These are phyloP conservation scores for Picea glauca DNA, from an alignment of 75 land plant genomes.

Conservation along the genomic window DNA sequence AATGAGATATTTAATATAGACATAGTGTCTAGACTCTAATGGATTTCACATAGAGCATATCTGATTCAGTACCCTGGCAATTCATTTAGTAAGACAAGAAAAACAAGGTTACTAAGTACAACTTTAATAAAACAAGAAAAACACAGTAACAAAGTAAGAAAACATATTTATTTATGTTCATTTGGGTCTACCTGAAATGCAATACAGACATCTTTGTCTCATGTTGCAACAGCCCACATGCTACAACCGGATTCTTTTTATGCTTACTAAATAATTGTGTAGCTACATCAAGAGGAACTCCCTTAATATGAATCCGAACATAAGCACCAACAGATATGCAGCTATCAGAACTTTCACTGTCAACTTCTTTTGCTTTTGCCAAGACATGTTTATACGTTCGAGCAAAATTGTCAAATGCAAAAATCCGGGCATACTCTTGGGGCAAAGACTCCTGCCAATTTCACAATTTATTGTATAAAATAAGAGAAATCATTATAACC, in stretches of 20 bases:
- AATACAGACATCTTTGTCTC: slow-evolving; percentile 98
- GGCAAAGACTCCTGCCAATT: slow-evolving; percentile 84
- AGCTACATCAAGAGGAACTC: slow-evolving; percentile 54
- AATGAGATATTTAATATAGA: too few species aligned
- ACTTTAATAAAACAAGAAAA: not conserved
- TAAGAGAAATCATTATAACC: not conserved
- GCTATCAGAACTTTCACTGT: slow-evolving; percentile 35
- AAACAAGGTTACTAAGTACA: not conserved
- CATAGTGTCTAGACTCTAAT: not conserved
- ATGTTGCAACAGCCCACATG: slow-evolving; percentile 90
- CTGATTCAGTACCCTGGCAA: not conserved
- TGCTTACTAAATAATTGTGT: slow-evolving; percentile 33
- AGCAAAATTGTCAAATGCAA: slow-evolving; percentile 80
- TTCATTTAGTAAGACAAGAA: not conserved
- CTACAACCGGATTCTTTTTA: slow-evolving; percentile 47
- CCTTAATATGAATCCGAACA: slow-evolving; percentile 62
- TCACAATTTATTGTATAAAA: not conserved
- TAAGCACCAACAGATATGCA: slow-evolving; percentile 49
- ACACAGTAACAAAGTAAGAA: not conserved
- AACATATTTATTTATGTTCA: slow-evolving; percentile 1
- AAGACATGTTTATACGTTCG: slow-evolving; percentile 82
- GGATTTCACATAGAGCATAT: not conserved
- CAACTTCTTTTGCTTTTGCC: slow-evolving; percentile 58
- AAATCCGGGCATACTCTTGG: slow-evolving; percentile 78
- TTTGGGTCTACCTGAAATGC: slow-evolving; percentile 73